phyloP scores from a whole-genome alignment of 2,329 filamentous ascomycete genomes.

The Pseudogymnoascus pannorum region DNA sequence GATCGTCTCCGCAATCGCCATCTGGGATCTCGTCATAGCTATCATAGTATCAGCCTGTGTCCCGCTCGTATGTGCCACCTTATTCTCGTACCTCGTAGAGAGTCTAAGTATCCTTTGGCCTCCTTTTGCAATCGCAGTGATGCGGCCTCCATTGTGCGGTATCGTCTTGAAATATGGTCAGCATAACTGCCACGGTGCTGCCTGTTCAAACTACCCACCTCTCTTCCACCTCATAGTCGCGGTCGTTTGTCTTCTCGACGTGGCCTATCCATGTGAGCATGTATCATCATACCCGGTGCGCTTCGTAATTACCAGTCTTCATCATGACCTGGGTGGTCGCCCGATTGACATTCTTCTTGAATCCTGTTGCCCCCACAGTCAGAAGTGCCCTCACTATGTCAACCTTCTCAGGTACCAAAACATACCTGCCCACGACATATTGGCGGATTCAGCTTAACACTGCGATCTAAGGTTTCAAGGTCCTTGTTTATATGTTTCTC shows the following conservation, averaged over 20 bases:
- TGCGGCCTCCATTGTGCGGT: constrained; percentile 94
- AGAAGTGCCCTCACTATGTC: not conserved
- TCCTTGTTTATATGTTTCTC: not conserved
- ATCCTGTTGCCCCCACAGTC: constrained; percentile 43
- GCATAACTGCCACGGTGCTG: constrained; percentile 10
- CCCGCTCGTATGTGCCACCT: not conserved
- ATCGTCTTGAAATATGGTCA: constrained; percentile 50
- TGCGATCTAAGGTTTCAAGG: not conserved
- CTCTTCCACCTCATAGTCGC: constrained; percentile 97
- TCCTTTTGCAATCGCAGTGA: constrained; percentile 91
- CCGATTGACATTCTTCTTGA: constrained; percentile 97
- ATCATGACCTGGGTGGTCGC: constrained; percentile 99
- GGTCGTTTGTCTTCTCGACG: constrained; percentile 97
- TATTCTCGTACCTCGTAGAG: constrained; percentile 62
- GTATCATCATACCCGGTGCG: not conserved
- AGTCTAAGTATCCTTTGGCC: constrained; percentile 96
- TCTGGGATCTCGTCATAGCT: constrained; percentile 99
- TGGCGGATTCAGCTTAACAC: constrained; percentile 17
- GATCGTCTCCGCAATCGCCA: constrained; percentile 98
- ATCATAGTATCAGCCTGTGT: constrained; percentile 12
- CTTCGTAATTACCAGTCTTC: constrained; percentile 70
- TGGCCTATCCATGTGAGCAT: constrained; percentile 52
- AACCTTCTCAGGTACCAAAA: constrained; percentile 1
- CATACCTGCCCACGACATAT: constrained; percentile 66
- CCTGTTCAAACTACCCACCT: constrained; percentile 44